A percentile compares a stretch with the other conserved stretches of the same genome.
Evolutionary conservation across 305 asterid species (phyloP).

Genomic region (Coffea humblotiana): DNA sequence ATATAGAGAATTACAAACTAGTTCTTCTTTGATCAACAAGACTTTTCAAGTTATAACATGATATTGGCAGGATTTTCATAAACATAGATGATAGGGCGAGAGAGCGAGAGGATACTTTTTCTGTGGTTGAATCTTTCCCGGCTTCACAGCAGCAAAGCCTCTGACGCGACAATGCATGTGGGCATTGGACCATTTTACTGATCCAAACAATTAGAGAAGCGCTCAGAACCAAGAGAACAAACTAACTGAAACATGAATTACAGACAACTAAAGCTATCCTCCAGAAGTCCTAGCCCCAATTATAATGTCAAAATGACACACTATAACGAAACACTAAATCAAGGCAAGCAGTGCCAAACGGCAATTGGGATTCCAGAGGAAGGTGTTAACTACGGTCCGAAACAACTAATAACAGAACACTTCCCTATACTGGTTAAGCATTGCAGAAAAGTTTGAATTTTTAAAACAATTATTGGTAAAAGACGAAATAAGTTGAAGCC

Average conservation of each 20-base stretch:
- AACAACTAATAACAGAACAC: not conserved
- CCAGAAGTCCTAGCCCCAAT: not conserved
- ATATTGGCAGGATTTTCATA: not conserved
- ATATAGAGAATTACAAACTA: not conserved
- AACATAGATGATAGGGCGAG: conserved; percentile 2
- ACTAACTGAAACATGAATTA: not conserved
- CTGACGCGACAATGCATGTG: conserved; percentile 35
- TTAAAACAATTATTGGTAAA: not conserved
- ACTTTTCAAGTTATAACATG: not conserved
- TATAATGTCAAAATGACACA: not conserved
- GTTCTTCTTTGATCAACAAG: not conserved
- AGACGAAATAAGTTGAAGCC: not conserved
- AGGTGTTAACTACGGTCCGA: not conserved
- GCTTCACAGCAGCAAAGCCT: conserved; percentile 55
- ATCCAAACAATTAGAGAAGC: conserved; percentile 21
- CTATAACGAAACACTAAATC: not conserved
- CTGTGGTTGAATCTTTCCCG: conserved; percentile 52
- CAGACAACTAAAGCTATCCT: not conserved
- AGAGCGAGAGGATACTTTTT: conserved; percentile 54
- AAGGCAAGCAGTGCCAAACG: not conserved
- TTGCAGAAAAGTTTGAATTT: not conserved
- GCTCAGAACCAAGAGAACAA: conserved; percentile 16
- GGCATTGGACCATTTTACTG: conserved; percentile 50
- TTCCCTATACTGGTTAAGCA: not conserved
- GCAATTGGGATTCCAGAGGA: not conserved